Percentiles rank a stretch among this genome's conserved stretches.
Evolutionary conservation across 345 rosid genomes (phyloP).

Genomic region (Melastoma malabathricum): DNA sequence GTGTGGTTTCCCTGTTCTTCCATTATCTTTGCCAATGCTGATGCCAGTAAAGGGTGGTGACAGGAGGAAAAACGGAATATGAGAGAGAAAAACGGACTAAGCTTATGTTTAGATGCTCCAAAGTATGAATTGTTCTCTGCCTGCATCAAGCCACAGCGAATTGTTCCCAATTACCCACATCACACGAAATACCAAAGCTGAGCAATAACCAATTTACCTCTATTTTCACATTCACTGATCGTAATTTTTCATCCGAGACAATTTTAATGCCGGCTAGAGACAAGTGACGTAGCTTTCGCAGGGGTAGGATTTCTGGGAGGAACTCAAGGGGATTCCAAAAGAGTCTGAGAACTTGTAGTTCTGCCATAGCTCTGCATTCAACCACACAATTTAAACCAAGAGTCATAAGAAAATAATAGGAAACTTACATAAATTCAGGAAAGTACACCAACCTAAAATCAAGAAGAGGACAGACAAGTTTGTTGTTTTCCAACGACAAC

Average conservation of each 20-base stretch:
- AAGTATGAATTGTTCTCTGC: slow-evolving; percentile 88
- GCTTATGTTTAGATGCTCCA: slow-evolving; percentile 85
- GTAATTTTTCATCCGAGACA: slow-evolving; percentile 78
- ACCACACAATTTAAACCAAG: slow-evolving; percentile 7
- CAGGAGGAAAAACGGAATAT: slow-evolving; percentile 97
- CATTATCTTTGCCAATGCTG: slow-evolving; percentile 92
- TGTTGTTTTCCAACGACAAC: slow-evolving; percentile 88
- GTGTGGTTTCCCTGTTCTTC: slow-evolving; percentile 85
- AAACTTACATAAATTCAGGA: slow-evolving; percentile 3
- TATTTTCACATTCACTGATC: slow-evolving; percentile 81
- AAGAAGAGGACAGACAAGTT: slow-evolving; percentile 90
- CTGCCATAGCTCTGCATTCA: slow-evolving; percentile 81
- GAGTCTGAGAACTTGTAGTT: slow-evolving; percentile 66
- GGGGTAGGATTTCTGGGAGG: slow-evolving; percentile 92
- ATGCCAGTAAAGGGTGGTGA: slow-evolving; percentile 95
- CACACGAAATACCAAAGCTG: slow-evolving; percentile 1
- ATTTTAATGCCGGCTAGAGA: slow-evolving; percentile 88
- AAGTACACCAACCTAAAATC: slow-evolving; percentile 77
- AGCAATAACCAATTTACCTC: slow-evolving; percentile 39
- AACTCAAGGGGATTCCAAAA: slow-evolving; percentile 97
- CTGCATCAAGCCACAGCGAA: slow-evolving; percentile 32
- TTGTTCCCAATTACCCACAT: slow-evolving; percentile 4
- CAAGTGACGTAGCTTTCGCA: slow-evolving; percentile 79
- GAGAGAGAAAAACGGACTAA: slow-evolving; percentile 96
- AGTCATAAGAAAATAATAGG: slow-evolving; percentile 4